Evolutionary conservation across 495 filamentous ascomycete species (phyloP), one percentile per base, ranked within the genome.

Genomic region (Sabuloglossum arenarium): DNA sequence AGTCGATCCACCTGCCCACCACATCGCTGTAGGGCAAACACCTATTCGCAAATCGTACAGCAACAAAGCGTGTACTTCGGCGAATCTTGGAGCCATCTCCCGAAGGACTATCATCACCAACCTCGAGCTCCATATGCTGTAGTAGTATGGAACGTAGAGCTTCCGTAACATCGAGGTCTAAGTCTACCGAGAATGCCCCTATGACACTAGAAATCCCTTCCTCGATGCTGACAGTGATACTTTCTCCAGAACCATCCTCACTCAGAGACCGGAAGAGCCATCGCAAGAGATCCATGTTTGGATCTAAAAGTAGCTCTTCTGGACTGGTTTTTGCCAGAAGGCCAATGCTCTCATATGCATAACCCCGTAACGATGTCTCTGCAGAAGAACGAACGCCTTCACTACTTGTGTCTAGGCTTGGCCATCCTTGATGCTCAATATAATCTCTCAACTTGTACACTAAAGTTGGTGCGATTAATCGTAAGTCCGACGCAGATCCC

Each of bases 11-110:
- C 46, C 90, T 78, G 39, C 82, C 91, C 23, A 79, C 72, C 12
- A 87, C 73, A 62, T 93, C 86, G 34, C 69, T 72, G 59, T 83
- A 96, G 1, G 82, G 79, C 11, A 98, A 71, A 61, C 87, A 94
- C n/a, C 84, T 74, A 61, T 96, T 96, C 2, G 88, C 84, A 72
- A 88, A 96, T 25, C 88, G 82, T 4, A 91, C 77, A n/a, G 84
- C 83, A 21, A 84, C 78, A 67, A 87, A 90, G 8, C 86, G 79
- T 51, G 82, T 81, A 54, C 79, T 83, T 56, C 87, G 72, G 8
- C 78, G 71, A 12, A 76, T 62, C 21, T 63, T 65, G 55, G 63
- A 70, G 6, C 68, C 67, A n/a, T 63, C 67, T 28, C 66, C 60
- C 4, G 68, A 58, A 58, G 69, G 51, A 58, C 42, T 63, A 54